Evolutionary conservation across 148 eudicot species (phyloP).

Genomic region (Rheum nobile): DNA sequence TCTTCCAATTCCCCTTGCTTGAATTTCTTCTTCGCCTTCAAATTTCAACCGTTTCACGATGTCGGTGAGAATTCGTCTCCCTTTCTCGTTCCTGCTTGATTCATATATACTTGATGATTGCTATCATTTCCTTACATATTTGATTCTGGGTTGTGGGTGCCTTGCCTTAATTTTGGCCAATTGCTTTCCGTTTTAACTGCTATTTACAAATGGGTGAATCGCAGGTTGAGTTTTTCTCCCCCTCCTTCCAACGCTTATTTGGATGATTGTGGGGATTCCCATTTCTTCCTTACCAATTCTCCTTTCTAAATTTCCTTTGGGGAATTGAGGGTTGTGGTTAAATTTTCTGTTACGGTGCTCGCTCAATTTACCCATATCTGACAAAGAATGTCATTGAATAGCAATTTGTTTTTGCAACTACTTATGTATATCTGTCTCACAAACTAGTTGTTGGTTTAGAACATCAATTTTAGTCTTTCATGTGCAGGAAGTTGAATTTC

Average conservation of each 20-base stretch:
- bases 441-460: background rate
- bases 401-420: background rate
- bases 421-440: background rate
- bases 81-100: background rate
- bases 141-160: background rate
- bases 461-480: background rate
- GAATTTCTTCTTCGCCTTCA: background rate
- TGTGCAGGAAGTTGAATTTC: background rate
- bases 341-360: no score
- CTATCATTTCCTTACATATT: background rate
- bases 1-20: background rate
- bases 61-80: constrained; percentile 2
- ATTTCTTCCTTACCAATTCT: background rate
- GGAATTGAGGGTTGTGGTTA: no score
- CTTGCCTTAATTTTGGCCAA: background rate
- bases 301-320: no score
- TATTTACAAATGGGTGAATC: background rate
- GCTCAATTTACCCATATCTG: no score
- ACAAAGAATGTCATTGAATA: no score
- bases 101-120: no score
- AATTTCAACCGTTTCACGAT: background rate
- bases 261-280: background rate
- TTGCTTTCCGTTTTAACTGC: background rate
- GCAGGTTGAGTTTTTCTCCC: background rate
- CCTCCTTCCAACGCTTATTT: background rate